Conservation (phyloP, 2,329 filamentous ascomycete genomes). For the Anthostomella pinea region DNA sequence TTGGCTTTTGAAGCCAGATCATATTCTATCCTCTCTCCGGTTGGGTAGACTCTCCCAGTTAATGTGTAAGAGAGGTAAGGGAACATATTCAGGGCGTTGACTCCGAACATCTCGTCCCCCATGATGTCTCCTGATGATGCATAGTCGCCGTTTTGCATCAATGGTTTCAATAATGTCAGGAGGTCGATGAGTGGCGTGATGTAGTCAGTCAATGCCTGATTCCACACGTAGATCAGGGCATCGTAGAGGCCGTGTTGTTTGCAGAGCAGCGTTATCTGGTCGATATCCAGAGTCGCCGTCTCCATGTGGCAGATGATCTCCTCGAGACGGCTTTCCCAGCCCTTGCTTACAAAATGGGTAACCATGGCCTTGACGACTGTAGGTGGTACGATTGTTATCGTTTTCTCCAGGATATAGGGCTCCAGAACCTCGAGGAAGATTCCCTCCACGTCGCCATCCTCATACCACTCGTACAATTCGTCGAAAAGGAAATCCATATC, state of each 20-base stretch:
- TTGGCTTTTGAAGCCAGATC: slow-evolving; percentile 74
- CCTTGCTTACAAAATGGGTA: slow-evolving; percentile 72
- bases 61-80: slow-evolving; percentile 90
- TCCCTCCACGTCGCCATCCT: slow-evolving; percentile 68
- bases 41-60: slow-evolving; percentile 89
- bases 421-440: slow-evolving; percentile 88
- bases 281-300: slow-evolving; percentile 86
- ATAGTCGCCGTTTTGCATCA: slow-evolving; percentile 55
- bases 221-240: slow-evolving; percentile 96
- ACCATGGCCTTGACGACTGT: slow-evolving; percentile 84
- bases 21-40: slow-evolving; percentile 71
- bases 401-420: slow-evolving; percentile 77
- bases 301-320: slow-evolving; percentile 94
- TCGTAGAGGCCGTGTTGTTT: slow-evolving; percentile 92
- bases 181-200: slow-evolving; percentile 87
- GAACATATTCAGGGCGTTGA: slow-evolving; percentile 86
- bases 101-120: slow-evolving; percentile 58
- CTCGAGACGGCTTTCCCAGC: slow-evolving; percentile 76
- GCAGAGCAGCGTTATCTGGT: slow-evolving; percentile 87
- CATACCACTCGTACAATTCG: slow-evolving; percentile 85
- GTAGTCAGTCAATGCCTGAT: slow-evolving; percentile 82
- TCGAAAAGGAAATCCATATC: slow-evolving; percentile 86
- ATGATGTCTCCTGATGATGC: slow-evolving; percentile 51
- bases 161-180: slow-evolving; percentile 61
- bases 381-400: slow-evolving; percentile 74